Evolutionary conservation across 2,329 filamentous ascomycete genomes (phyloP).

Genomic region (Anthostomella pinea): DNA sequence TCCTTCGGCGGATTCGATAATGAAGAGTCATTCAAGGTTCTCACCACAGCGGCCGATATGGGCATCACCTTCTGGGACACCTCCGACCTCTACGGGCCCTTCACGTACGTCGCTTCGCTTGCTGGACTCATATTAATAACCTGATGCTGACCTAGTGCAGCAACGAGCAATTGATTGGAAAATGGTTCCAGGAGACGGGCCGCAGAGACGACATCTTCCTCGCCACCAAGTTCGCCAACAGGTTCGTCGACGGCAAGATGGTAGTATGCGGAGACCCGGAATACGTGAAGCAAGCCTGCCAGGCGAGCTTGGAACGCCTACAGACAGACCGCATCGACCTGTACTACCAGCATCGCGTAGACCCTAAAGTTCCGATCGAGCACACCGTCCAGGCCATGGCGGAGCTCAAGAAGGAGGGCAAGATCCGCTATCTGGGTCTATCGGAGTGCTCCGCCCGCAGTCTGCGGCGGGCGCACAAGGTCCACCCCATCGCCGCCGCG

Average conservation of each 20-base stretch:
- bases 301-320: constrained; percentile 41
- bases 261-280: constrained; percentile 21
- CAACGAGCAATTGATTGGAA: constrained; percentile 43
- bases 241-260: constrained; percentile 17
- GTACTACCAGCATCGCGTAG: constrained; percentile 50
- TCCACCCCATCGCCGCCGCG: constrained; percentile 47
- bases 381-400: constrained; percentile 48
- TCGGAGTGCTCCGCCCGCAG: constrained; percentile 45
- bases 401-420: constrained; percentile 46
- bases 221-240: constrained; percentile 51
- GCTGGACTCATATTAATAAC: neutral
- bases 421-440: constrained; percentile 50
- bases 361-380: constrained; percentile 42
- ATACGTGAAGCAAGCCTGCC: constrained; percentile 29
- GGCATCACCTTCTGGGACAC: constrained; percentile 31
- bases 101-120: constrained; percentile 28
- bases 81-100: constrained; percentile 33
- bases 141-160: constrained; percentile 1
- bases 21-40: constrained; percentile 24
- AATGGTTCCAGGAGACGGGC: constrained; percentile 40
- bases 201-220: constrained; percentile 48
- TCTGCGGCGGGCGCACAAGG: constrained; percentile 44
- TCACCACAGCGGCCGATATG: constrained; percentile 25
- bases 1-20: constrained; percentile 28
- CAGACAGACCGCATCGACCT: constrained; percentile 51